phyloP scores from a whole-genome alignment of 2,329 filamentous ascomycete genomes.

The Teratosphaeria zuluensis region DNA sequence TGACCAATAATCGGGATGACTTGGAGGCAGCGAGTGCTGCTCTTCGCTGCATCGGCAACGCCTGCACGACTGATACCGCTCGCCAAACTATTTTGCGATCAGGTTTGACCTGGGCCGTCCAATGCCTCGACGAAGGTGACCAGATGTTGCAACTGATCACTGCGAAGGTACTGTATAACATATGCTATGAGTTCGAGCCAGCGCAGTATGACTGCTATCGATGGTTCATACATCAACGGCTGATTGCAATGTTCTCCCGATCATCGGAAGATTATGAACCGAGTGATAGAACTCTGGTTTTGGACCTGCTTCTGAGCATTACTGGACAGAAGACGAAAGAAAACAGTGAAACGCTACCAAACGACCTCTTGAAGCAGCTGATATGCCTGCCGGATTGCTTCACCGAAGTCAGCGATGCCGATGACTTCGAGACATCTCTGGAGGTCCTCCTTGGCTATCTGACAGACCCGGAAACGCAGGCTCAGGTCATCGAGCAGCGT shows the following conservation, averaged over 20 bases:
- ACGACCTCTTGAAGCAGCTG: conserved; percentile 5
- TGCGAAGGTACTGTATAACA: conserved; percentile 35
- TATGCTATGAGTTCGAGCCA: conserved; percentile 29
- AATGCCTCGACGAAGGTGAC: conserved; percentile 8
- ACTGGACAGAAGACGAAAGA: conserved; percentile 12
- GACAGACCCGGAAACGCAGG: conserved; percentile 15
- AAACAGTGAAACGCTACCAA: conserved; percentile 6
- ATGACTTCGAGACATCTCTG: conserved; percentile 14
- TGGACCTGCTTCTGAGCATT: conserved; percentile 21
- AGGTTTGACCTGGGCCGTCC: conserved; percentile 9
- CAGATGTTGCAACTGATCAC: conserved; percentile 11
- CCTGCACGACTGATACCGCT: conserved; percentile 17
- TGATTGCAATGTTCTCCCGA: conserved; percentile 9
- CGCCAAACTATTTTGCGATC: background rate
- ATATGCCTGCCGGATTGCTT: conserved; percentile 5
- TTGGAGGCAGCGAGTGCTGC: conserved; percentile 6
- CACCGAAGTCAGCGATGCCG: conserved; percentile 5
- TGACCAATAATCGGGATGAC: background rate
- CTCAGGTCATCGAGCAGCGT: conserved; percentile 8
- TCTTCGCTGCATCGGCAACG: conserved; percentile 25
- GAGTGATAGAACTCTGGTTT: conserved; percentile 2
- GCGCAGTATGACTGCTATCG: conserved; percentile 16
- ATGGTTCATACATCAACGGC: conserved; percentile 8
- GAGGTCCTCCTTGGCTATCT: conserved; percentile 18
- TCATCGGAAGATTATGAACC: background rate